A percentile compares a stretch with the other conserved stretches of the same genome.
Conservation (phyloP, 306 rosid species). For the Quillaja saponaria region DNA sequence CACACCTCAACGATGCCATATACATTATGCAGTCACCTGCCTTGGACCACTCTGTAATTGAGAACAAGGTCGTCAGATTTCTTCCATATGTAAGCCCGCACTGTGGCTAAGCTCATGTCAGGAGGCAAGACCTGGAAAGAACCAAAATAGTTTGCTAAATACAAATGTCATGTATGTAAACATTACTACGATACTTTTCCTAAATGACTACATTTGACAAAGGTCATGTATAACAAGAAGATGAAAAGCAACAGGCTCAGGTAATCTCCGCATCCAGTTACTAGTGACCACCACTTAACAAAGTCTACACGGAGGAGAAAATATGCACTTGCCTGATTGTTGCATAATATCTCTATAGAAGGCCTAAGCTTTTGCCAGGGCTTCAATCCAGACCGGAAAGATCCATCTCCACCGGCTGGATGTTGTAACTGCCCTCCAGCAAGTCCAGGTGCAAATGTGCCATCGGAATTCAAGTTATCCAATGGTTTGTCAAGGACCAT, state of each 20-base stretch:
- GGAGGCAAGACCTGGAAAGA: constrained; percentile 73
- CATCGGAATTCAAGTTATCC: constrained; percentile 65
- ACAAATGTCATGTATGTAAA: not conserved
- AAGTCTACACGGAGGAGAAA: not conserved
- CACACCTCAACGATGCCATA: constrained; percentile 32
- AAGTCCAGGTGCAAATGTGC: constrained; percentile 65
- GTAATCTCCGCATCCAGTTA: too few relatives aligned
- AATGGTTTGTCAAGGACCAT: constrained; percentile 91
- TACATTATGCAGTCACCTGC: constrained; percentile 59
- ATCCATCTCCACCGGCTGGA: constrained; percentile 68
- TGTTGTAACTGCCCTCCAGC: constrained; percentile 58
- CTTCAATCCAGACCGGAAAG: constrained; percentile 81
- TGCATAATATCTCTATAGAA: constrained; percentile 89
- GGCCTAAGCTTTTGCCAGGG: constrained; percentile 90
- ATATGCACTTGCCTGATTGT: constrained; percentile 79
- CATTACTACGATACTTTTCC: too few relatives aligned
- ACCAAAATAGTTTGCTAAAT: constrained; percentile 29
- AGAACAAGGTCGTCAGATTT: constrained; percentile 85
- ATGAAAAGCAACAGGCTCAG: too few relatives aligned
- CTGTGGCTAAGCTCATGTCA: constrained; percentile 95
- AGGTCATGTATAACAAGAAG: too few relatives aligned
- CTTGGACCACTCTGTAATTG: constrained; percentile 83
- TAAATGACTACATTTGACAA: too few relatives aligned
- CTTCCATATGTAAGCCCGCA: constrained; percentile 92
- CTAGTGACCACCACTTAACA: too few relatives aligned